These are phyloP conservation scores for Sclerotinia glacialis DNA, from an alignment of 2,329 filamentous ascomycete species.

Conservation along the genomic window DNA sequence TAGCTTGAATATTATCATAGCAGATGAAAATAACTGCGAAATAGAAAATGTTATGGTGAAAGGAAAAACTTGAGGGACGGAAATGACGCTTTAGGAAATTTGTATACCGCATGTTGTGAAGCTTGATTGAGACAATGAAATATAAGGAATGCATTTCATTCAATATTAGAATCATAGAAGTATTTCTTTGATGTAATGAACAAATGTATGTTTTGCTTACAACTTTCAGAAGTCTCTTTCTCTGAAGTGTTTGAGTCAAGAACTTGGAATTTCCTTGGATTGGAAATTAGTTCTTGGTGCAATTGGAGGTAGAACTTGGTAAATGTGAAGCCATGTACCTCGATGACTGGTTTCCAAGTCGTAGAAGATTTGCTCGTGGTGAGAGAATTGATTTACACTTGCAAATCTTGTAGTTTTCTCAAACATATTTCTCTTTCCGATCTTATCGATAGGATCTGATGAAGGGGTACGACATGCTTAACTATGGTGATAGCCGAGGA, in stretches of 20 bases:
- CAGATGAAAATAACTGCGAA: not conserved
- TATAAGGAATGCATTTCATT: slow-evolving; percentile 10
- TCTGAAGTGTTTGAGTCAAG: not conserved
- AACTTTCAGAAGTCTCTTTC: not conserved
- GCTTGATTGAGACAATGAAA: slow-evolving; percentile 16
- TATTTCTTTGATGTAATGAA: slow-evolving; percentile 10
- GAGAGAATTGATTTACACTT: not conserved
- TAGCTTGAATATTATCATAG: not conserved
- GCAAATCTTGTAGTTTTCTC: not conserved
- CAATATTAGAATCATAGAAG: not conserved
- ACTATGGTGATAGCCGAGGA: not conserved
- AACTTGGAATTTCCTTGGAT: not conserved
- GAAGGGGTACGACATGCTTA: not conserved
- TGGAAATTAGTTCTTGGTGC: not conserved
- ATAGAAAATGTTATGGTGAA: slow-evolving; percentile 10
- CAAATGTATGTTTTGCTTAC: slow-evolving; percentile 19
- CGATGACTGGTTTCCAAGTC: not conserved
- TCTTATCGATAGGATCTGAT: not conserved
- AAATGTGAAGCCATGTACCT: not conserved
- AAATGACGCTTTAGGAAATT: slow-evolving; percentile 19
- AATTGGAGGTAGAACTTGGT: not conserved
- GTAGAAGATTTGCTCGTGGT: not conserved
- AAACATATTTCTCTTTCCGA: not conserved
- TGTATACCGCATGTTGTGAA: not conserved
- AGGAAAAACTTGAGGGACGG: not conserved